phyloP scores from a whole-genome alignment of 305 asterid species.

The Solanum chacoense region DNA sequence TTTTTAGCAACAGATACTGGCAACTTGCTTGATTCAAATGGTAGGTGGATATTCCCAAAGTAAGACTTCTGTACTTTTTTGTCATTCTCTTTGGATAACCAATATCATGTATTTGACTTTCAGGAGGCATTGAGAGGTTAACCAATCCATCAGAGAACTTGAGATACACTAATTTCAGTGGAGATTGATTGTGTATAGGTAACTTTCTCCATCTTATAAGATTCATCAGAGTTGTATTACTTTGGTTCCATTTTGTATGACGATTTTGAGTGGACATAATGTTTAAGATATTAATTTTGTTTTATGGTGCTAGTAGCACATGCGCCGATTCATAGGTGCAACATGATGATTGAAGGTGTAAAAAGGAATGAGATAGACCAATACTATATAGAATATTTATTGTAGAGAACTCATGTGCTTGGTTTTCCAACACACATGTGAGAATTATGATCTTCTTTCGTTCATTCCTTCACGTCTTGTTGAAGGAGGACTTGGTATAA shows the following conservation, averaged over 20 bases:
- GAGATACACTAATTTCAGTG: constrained; percentile 39
- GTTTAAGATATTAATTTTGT: not conserved
- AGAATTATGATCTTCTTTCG: not conserved
- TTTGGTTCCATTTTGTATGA: not conserved
- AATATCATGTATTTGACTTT: not conserved
- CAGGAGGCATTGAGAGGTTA: constrained; percentile 46
- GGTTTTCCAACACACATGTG: not conserved
- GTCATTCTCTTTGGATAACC: not conserved
- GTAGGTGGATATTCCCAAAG: constrained; percentile 26
- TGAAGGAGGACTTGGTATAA: not conserved
- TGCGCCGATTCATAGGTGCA: not conserved
- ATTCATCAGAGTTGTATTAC: not conserved
- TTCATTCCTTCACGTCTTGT: not conserved
- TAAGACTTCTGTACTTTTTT: not conserved
- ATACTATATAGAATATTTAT: not conserved
- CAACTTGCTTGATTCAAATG: constrained; percentile 45
- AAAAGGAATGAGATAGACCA: not conserved
- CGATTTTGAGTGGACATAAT: not conserved
- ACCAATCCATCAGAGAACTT: constrained; percentile 38
- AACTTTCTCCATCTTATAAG: not conserved
- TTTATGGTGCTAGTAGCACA: not conserved
- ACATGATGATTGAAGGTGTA: not conserved
- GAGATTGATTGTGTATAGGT: constrained; percentile 21
- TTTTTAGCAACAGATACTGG: constrained; percentile 36
- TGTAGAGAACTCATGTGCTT: not conserved